phyloP scores from a whole-genome alignment of 2,329 filamentous ascomycete genomes.

The Emericellopsis atlantica region DNA sequence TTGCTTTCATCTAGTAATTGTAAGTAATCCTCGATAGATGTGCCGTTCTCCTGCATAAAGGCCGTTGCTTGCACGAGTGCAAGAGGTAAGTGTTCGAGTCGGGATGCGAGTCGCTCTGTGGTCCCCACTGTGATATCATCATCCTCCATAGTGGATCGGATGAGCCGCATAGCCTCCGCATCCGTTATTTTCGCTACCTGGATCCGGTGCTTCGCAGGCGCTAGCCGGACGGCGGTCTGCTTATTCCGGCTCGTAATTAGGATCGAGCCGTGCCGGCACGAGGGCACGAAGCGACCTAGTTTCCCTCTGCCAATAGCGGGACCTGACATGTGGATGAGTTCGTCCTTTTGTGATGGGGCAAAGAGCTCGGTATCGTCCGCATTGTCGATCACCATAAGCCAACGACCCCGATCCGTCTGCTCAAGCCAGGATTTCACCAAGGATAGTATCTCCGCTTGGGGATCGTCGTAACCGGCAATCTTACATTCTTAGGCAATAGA shows the following conservation, averaged over 20 bases:
- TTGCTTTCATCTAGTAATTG: constrained; percentile 9
- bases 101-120: constrained; percentile 8
- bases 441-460: constrained; percentile 8
- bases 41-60: constrained; percentile 17
- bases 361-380: constrained; percentile 6
- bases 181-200: constrained; percentile 15
- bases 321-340: neutral
- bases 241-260: constrained; percentile 21
- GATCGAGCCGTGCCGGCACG: constrained; percentile 14
- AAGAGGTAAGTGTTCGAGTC: constrained; percentile 17
- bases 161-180: constrained; percentile 10
- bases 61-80: constrained; percentile 20
- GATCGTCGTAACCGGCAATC: constrained; percentile 10
- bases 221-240: constrained; percentile 12
- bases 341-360: neutral
- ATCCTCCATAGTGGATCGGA: constrained; percentile 7
- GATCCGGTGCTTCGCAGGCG: constrained; percentile 9
- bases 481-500: constrained; percentile 12
- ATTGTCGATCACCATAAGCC: constrained; percentile 8
- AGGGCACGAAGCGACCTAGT: constrained; percentile 10
- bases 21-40: constrained; percentile 12
- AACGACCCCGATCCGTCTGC: constrained; percentile 6
- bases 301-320: neutral
- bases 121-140: neutral
- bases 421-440: constrained; percentile 16